These are phyloP conservation scores for Tetratostichococcus sp. DNA, from an alignment of 139 green algal genomes.

Conservation along the genomic window DNA sequence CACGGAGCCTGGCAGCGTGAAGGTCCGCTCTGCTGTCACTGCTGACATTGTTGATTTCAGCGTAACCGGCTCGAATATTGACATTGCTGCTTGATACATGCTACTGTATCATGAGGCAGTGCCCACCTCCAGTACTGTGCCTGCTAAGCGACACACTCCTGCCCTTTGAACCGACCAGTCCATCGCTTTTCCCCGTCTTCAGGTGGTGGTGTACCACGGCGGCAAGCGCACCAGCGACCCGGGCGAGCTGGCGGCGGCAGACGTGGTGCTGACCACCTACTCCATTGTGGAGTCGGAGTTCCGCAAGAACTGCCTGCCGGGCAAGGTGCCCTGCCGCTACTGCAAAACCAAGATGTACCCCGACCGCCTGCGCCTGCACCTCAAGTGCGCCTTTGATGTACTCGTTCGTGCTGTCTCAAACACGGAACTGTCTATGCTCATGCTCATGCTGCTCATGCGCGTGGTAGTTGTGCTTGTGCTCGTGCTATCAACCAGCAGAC, in stretches of 20 bases:
- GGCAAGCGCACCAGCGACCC: conserved; percentile 45
- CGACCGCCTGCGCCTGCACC: conserved; percentile 60
- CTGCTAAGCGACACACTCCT: too few relatives aligned
- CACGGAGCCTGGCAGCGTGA: conserved; percentile 54
- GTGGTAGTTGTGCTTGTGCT: too few relatives aligned
- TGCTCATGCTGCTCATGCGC: too few relatives aligned
- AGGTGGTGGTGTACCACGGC: conserved; percentile 86
- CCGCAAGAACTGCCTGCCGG: conserved; percentile 58
- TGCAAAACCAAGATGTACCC: conserved; percentile 80
- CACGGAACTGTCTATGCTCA: too few relatives aligned
- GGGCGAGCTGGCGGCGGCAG: conserved; percentile 48
- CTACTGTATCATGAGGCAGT: too few relatives aligned
- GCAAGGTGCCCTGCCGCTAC: conserved; percentile 72
- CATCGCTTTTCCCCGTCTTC: not conserved
- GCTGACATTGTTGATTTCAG: too few relatives aligned
- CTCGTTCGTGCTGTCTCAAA: too few relatives aligned
- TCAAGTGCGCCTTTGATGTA: conserved; percentile 19
- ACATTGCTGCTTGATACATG: not conserved
- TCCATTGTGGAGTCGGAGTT: conserved; percentile 83
- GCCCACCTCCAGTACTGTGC: too few relatives aligned
- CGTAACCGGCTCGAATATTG: too few relatives aligned
- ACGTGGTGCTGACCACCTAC: conserved; percentile 94
- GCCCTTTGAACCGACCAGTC: too few relatives aligned
- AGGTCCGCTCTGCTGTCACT: conserved; percentile 28
- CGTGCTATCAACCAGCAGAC: too few relatives aligned